Evolutionary conservation across 192 early-diverging fungal species (phyloP).

Genomic region (Coemansia sp.): DNA sequence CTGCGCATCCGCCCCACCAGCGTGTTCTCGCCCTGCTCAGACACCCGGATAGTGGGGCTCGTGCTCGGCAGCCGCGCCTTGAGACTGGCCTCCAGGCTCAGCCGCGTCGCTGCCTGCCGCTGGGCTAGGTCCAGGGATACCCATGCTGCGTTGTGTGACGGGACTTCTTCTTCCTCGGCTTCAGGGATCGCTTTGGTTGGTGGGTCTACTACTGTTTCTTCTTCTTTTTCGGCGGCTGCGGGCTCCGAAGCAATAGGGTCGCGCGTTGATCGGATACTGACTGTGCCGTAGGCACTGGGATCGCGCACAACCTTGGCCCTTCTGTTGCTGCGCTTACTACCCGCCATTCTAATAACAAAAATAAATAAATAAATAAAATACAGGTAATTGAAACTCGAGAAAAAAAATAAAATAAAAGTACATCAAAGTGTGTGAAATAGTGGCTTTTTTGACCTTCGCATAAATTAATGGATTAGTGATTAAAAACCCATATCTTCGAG

Average conservation of each 20-base stretch:
- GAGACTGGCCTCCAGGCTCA: slow-evolving; percentile 11
- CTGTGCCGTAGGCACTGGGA: slow-evolving; percentile 13
- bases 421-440: too few species aligned
- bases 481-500: too few species aligned
- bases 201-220: not conserved
- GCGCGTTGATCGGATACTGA: slow-evolving; percentile 7
- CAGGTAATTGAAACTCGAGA: not conserved
- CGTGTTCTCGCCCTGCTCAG: slow-evolving; percentile 12
- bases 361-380: not conserved
- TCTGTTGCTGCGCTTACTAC: not conserved
- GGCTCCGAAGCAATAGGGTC: not conserved
- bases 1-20: slow-evolving; percentile 15
- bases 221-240: not conserved
- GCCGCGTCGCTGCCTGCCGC: slow-evolving; percentile 14
- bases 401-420: too few species aligned
- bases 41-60: slow-evolving; percentile 1
- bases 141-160: not conserved
- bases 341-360: not conserved
- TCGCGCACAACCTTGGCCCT: slow-evolving; percentile 12
- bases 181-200: not conserved
- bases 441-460: too few species aligned
- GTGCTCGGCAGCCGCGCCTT: not conserved
- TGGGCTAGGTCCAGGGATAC: slow-evolving; percentile 18
- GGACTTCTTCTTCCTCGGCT: not conserved
- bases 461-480: too few species aligned